Base-by-base conservation (phyloP, 495 filamentous ascomycete genomes). In the Hamigera avellanea region DNA sequence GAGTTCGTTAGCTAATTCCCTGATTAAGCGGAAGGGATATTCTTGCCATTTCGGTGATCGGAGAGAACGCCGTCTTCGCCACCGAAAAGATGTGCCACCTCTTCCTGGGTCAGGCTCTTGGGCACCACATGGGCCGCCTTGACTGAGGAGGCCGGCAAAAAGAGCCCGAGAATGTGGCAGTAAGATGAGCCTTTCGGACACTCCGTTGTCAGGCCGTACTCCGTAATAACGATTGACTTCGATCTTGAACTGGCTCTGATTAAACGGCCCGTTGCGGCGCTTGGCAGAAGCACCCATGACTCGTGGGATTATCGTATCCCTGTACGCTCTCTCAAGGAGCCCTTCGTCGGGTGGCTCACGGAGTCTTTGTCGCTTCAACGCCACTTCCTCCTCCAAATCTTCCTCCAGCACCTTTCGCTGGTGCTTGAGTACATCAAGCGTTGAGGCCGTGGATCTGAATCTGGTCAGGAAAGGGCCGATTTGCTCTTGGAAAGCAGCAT, bases 101-200 rank as follows among this genome's bases (percentile, higher is more conserved):
- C 48, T 12, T 31, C 16, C n/a, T 14, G 0, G 12, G 21, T 19
- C 12, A 50, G 30, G 19, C 14, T 26, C 32, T 47, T 50, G 0
- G 44, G 47, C 3, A 50, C 43, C 1, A 50, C 3, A 32, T 47
- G 47, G 10, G 47, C 47, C 8, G 47, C 41, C 19, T 44, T 50
- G n/a, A 50, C 35, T 1, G 17, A 19, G 2, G 4, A 3, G 6
- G 15, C 15, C n/a, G 3, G 3, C 15, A 32, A 3, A 33, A 7
- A 39, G 9, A 19, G 3, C 2, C 36, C 35, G 16, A 30, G 27
- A 8, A 47, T 6, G 16, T 47, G 48, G 26, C 48, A 46, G 26
- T 29, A 50, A 13, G 32, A 1, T 8, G 8, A 0, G 15, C 29
- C 5, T 10, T 6, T 7, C 10, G 6, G 2, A 10, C 27, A 2